Conservation (phyloP, 495 filamentous ascomycete species). For the Xylaria nigripes region DNA sequence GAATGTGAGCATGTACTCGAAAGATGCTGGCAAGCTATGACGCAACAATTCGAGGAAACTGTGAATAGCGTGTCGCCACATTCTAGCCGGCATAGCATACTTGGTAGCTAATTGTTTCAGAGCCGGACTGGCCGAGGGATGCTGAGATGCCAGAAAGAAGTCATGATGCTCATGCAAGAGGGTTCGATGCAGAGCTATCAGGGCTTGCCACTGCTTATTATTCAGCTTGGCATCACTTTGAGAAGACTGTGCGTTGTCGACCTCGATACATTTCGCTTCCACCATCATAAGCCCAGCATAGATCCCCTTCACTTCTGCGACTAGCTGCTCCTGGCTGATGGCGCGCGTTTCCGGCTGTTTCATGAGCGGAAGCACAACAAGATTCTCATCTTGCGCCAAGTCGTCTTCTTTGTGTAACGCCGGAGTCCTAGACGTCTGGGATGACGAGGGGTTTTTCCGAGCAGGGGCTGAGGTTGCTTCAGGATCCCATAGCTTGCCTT, state of each 20-base stretch:
- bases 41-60: constrained; percentile 68
- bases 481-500: constrained; percentile 32
- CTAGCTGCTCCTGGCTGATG: constrained; percentile 59
- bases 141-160: constrained; percentile 71
- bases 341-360: constrained; percentile 41
- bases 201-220: constrained; percentile 56
- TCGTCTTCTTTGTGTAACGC: constrained; percentile 4
- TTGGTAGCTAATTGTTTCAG: constrained; percentile 56
- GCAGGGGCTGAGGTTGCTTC: constrained; percentile 20
- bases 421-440: neutral
- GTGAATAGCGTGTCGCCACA: constrained; percentile 83
- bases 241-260: constrained; percentile 52
- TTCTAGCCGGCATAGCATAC: constrained; percentile 73
- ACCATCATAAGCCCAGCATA: constrained; percentile 65
- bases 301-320: constrained; percentile 58
- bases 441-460: constrained; percentile 7
- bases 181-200: constrained; percentile 64
- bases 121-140: constrained; percentile 56
- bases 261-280: constrained; percentile 62
- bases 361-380: constrained; percentile 15
- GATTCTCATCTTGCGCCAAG: constrained; percentile 12
- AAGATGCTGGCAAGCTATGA: constrained; percentile 55
- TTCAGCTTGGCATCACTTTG: constrained; percentile 37
- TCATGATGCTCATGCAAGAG: constrained; percentile 73
- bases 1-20: constrained; percentile 75